Conservation (phyloP, 1,284 basidiomycete species). For the Moniliella sp. region DNA sequence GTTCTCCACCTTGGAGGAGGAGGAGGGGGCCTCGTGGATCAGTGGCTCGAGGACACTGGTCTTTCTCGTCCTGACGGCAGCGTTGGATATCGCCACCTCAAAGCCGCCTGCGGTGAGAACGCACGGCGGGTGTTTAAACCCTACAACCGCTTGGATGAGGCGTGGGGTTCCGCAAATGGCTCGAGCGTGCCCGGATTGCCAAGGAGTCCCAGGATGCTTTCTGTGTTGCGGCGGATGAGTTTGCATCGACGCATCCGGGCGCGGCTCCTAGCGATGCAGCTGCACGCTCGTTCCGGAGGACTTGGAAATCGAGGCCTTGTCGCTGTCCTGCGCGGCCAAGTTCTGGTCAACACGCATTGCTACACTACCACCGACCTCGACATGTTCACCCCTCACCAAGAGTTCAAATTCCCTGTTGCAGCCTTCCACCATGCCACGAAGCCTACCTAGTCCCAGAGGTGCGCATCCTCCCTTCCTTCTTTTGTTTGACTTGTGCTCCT, state of each 20-base stretch:
- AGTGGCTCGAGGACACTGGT: too few relatives aligned
- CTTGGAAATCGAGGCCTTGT: constrained; percentile 65
- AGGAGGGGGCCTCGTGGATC: too few relatives aligned
- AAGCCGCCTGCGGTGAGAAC: constrained; percentile 39
- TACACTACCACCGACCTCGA: constrained; percentile 50
- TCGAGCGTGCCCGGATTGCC: too few relatives aligned
- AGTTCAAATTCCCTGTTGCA: constrained; percentile 48
- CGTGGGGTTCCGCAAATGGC: constrained; percentile 35
- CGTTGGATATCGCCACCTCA: constrained; percentile 17
- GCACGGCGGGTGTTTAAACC: constrained; percentile 38
- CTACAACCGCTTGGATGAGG: constrained; percentile 41
- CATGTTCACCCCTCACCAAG: constrained; percentile 44
- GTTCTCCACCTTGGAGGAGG: too few relatives aligned
- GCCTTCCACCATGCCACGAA: constrained; percentile 56
- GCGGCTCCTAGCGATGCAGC: constrained; percentile 33
- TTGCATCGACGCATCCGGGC: neutral
- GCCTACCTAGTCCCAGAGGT: neutral
- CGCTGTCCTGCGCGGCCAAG: constrained; percentile 58
- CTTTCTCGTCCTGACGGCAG: constrained; percentile 9
- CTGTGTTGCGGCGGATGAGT: too few relatives aligned
- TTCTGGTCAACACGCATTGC: constrained; percentile 39
- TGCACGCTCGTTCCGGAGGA: constrained; percentile 46
- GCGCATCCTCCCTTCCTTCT: too few relatives aligned
- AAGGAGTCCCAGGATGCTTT: too few relatives aligned
- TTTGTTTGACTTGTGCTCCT: too few relatives aligned